Conservation (phyloP, 495 filamentous ascomycete genomes). For the Evernia prunastri region DNA sequence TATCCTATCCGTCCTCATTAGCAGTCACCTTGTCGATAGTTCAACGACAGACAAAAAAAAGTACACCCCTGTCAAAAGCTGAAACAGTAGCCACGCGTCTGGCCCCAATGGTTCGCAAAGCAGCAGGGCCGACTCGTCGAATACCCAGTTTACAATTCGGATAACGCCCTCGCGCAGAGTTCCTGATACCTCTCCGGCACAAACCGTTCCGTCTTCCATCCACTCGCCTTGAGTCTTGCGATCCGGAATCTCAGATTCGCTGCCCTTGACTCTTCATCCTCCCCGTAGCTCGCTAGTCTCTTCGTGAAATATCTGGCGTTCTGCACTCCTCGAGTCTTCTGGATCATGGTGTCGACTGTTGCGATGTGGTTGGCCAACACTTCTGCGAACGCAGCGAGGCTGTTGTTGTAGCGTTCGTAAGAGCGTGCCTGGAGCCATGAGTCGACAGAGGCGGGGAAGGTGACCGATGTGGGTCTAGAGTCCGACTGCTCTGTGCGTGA, state of each 20-base stretch:
- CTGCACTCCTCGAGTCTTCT: conserved; percentile 15
- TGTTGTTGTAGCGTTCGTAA: conserved; percentile 18
- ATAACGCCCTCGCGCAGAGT: conserved; percentile 24
- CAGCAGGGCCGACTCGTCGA: not conserved
- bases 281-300: conserved; percentile 20
- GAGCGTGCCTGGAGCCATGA: conserved; percentile 21
- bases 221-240: conserved; percentile 17
- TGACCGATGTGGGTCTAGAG: conserved; percentile 2
- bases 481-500: not conserved
- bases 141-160: conserved; percentile 19
- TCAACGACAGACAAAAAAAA: not conserved
- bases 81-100: not conserved
- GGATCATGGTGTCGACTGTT: conserved; percentile 17
- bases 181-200: conserved; percentile 24
- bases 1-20: not conserved
- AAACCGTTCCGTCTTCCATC: conserved; percentile 27
- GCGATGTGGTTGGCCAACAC: conserved; percentile 19
- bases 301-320: conserved; percentile 8
- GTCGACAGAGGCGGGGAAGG: conserved; percentile 14
- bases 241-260: conserved; percentile 20
- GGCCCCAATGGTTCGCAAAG: not conserved
- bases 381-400: conserved; percentile 15
- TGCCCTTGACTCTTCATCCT: conserved; percentile 20
- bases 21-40: not conserved
- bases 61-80: not conserved